Conservation (phyloP, 208 protist genomes). For the Leishmania lainsoni region DNA sequence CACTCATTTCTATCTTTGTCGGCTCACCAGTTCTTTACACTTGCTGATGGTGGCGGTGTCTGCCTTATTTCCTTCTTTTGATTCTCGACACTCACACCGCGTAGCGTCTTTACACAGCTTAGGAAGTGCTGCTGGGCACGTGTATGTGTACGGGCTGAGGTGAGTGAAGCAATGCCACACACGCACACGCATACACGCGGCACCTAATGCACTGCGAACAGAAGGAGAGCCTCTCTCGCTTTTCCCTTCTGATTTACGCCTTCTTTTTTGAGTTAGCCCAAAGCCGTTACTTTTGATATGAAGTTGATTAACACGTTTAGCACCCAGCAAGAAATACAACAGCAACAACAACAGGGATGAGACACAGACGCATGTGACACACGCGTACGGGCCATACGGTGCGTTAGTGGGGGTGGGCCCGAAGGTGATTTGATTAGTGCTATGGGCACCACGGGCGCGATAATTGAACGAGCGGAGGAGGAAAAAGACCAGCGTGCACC, state of each 20-base stretch:
- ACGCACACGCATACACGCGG: not conserved
- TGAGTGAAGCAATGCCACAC: not conserved
- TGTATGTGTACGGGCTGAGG: not conserved
- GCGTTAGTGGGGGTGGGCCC: not conserved
- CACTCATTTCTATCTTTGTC: not conserved
- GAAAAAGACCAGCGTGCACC: no score
- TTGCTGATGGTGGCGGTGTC: not conserved
- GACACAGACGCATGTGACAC: not conserved
- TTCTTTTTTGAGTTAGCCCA: slow-evolving; percentile 6
- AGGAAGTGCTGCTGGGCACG: slow-evolving; percentile 3
- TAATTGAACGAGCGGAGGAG: not conserved
- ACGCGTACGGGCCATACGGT: not conserved
- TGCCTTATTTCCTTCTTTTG: not conserved
- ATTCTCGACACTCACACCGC: not conserved
- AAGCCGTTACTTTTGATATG: not conserved
- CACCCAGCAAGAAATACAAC: not conserved
- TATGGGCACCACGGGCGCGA: not conserved
- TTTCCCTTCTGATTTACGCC: not conserved
- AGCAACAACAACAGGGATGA: not conserved
- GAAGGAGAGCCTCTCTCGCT: not conserved
- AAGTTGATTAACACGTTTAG: slow-evolving; percentile 2
- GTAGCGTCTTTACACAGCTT: slow-evolving; percentile 14
- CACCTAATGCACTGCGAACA: slow-evolving; percentile 4
- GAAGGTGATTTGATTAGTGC: not conserved
- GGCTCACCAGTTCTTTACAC: slow-evolving; percentile 1